Percentiles rank a stretch among this genome's conserved stretches.
These are phyloP conservation scores for Colletotrichum sp. DNA, from an alignment of 2,329 filamentous ascomycete species.

Conservation along the genomic window DNA sequence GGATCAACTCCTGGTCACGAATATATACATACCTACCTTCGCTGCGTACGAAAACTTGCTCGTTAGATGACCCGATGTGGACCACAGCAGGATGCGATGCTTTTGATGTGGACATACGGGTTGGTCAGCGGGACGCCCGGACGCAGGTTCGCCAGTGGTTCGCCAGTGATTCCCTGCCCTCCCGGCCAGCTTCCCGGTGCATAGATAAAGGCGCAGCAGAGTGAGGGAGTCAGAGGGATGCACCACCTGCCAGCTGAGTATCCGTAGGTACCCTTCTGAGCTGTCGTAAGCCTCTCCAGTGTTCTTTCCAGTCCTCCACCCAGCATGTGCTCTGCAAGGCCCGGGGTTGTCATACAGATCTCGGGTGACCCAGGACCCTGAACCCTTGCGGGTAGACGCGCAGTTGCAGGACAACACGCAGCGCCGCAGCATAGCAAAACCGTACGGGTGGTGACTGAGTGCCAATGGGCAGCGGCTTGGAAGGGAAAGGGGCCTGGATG, in stretches of 20 bases:
- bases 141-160: background rate
- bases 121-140: background rate
- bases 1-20: background rate
- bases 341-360: background rate
- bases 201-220: background rate
- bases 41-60: background rate
- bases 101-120: background rate
- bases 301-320: background rate
- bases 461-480: background rate
- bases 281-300: background rate
- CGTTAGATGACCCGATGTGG: background rate
- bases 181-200: background rate
- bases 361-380: background rate
- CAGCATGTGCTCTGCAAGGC: background rate
- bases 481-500: background rate
- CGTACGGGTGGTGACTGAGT: background rate
- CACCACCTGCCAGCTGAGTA: background rate
- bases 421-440: background rate
- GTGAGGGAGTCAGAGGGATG: background rate
- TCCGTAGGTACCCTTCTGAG: background rate
- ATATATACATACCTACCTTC: conserved; percentile 1
- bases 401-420: background rate
- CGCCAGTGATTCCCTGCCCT: background rate
- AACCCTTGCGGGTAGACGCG: conserved; percentile 2
- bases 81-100: background rate